Percentiles rank a stretch among this genome's conserved stretches.
phyloP scores from a whole-genome alignment of 2,329 filamentous ascomycete species.

The Talaromyces piceae region DNA sequence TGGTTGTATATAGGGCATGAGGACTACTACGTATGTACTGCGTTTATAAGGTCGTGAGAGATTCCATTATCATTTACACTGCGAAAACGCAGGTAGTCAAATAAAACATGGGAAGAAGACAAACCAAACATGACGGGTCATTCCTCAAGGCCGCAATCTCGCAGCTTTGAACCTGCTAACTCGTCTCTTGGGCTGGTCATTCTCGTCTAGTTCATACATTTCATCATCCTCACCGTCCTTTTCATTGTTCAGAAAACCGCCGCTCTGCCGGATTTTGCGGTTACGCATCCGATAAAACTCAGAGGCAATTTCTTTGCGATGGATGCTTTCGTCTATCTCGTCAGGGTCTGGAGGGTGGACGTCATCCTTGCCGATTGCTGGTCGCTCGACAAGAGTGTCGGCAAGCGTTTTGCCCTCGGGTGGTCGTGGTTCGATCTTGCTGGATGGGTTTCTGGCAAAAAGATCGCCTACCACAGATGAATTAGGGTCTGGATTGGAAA shows the following conservation, averaged over 20 bases:
- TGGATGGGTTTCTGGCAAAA: conserved; percentile 8
- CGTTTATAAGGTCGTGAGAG: no score
- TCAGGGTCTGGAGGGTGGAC: conserved; percentile 45
- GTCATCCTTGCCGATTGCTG: conserved; percentile 15
- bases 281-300: conserved; percentile 81
- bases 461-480: conserved; percentile 21
- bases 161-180: conserved; percentile 44
- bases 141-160: conserved; percentile 30
- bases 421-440: conserved; percentile 22
- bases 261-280: conserved; percentile 71
- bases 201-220: conserved; percentile 45
- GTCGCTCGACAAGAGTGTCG: conserved; percentile 49
- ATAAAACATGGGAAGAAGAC: not conserved
- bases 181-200: conserved; percentile 24
- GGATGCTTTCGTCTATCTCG: conserved; percentile 63
- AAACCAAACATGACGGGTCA: no score
- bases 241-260: conserved; percentile 69
- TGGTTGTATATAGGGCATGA: no score
- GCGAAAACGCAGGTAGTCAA: not conserved
- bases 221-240: conserved; percentile 61
- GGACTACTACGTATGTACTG: not conserved
- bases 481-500: conserved; percentile 33
- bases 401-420: conserved; percentile 50
- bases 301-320: conserved; percentile 68
- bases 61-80: no score